Conservation (phyloP, 768 basidiomycete species). For the Lyophyllum atratum region DNA sequence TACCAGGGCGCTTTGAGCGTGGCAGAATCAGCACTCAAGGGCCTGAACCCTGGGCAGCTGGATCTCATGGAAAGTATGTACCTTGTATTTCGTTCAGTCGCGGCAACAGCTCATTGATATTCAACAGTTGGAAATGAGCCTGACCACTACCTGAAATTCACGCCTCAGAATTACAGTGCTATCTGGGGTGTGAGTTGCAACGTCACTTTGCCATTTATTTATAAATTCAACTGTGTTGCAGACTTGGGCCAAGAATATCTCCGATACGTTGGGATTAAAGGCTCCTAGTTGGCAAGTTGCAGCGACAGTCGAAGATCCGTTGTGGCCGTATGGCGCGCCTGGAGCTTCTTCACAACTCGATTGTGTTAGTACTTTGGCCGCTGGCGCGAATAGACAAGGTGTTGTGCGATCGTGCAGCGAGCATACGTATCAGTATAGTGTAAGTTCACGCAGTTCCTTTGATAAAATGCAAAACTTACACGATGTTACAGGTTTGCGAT, state of each 20-base stretch:
- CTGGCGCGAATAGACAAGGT: conserved; percentile 41
- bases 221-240: conserved; percentile 15
- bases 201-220: background rate
- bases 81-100: background rate
- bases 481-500: conserved; percentile 36
- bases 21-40: conserved; percentile 41
- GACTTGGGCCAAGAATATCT: conserved; percentile 53
- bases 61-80: conserved; percentile 46
- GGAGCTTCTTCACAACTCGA: conserved; percentile 45
- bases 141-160: conserved; percentile 48
- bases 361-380: conserved; percentile 49
- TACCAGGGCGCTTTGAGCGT: conserved; percentile 43
- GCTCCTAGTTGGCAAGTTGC: conserved; percentile 49
- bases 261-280: conserved; percentile 35
- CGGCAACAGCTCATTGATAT: background rate
- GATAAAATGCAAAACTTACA: background rate
- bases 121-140: conserved; percentile 54
- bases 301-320: conserved; percentile 50
- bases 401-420: conserved; percentile 53
- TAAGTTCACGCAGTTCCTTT: conserved; percentile 21
- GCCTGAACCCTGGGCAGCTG: conserved; percentile 38
- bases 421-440: conserved; percentile 57
- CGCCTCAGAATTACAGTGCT: conserved; percentile 43
- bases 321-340: conserved; percentile 50
- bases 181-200: conserved; percentile 42